These are phyloP conservation scores for Torulaspora pretoriensis DNA, from an alignment of 1,139 yeast species.

Conservation along the genomic window DNA sequence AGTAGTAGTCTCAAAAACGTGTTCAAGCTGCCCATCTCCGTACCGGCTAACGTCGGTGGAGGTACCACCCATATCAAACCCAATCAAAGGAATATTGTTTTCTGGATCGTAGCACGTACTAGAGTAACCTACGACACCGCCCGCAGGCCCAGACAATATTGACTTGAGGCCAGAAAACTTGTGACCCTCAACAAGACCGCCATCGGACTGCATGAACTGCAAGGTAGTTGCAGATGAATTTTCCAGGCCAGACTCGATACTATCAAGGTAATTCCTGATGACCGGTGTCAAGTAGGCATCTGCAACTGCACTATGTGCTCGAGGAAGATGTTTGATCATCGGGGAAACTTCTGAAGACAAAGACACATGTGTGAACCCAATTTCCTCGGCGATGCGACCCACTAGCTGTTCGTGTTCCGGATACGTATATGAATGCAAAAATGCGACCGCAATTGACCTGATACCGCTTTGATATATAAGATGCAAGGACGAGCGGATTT, in stretches of 20 bases:
- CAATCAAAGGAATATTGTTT: slow-evolving; percentile 46
- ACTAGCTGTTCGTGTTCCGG: slow-evolving; percentile 60
- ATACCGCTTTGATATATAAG: slow-evolving; percentile 52
- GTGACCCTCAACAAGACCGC: slow-evolving; percentile 50
- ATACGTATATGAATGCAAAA: slow-evolving; percentile 66
- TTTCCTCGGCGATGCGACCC: slow-evolving; percentile 51
- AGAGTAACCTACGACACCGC: slow-evolving; percentile 58
- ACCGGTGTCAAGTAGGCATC: slow-evolving; percentile 79
- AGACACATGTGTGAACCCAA: slow-evolving; percentile 62
- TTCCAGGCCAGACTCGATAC: slow-evolving; percentile 58
- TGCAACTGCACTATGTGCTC: slow-evolving; percentile 70
- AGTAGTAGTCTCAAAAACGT: slow-evolving; percentile 52
- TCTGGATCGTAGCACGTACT: slow-evolving; percentile 46
- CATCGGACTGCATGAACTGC: slow-evolving; percentile 60
- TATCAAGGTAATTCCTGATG: slow-evolving; percentile 54
- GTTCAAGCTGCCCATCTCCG: slow-evolving; percentile 45
- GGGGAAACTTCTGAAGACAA: slow-evolving; percentile 65
- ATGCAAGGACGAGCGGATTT: slow-evolving; percentile 41
- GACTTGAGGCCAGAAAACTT: slow-evolving; percentile 52
- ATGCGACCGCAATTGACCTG: slow-evolving; percentile 61
- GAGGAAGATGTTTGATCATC: slow-evolving; percentile 65
- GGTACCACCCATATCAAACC: slow-evolving; percentile 63
- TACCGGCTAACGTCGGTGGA: slow-evolving; percentile 55
- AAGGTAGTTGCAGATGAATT: slow-evolving; percentile 43
- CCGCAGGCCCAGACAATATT: slow-evolving; percentile 58